Conservation (phyloP, 768 basidiomycete species). For the Hortiboletus flavorubellus region DNA sequence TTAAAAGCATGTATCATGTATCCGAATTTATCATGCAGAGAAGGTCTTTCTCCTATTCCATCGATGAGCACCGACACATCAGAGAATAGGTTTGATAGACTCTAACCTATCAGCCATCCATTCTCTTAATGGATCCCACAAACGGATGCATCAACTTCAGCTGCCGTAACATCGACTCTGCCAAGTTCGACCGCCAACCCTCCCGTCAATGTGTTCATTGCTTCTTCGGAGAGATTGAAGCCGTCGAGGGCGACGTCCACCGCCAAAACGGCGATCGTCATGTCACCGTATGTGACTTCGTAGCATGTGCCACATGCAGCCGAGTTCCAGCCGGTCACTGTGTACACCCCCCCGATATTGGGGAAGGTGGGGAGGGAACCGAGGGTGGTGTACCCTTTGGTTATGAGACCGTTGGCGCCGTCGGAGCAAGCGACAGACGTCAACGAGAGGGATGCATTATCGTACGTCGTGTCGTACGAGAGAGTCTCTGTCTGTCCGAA, state of each 20-base stretch:
- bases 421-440: constrained; percentile 30
- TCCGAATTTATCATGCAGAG: not conserved
- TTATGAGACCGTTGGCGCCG: constrained; percentile 31
- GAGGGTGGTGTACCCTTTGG: constrained; percentile 32
- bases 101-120: not conserved
- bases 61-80: not conserved
- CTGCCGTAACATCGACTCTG: constrained; percentile 42
- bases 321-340: constrained; percentile 30
- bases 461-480: constrained; percentile 34
- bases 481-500: constrained; percentile 18
- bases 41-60: not conserved
- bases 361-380: constrained; percentile 32
- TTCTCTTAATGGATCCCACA: constrained; percentile 38
- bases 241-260: constrained; percentile 21
- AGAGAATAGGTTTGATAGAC: not conserved
- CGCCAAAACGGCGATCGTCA: constrained; percentile 23
- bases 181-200: constrained; percentile 47
- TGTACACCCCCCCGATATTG: constrained; percentile 32
- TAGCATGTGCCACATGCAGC: constrained; percentile 34
- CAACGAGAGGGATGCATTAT: constrained; percentile 20
- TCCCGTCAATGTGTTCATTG: constrained; percentile 55
- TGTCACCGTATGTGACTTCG: constrained; percentile 24
- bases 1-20: not conserved
- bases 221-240: constrained; percentile 42
- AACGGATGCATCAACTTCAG: constrained; percentile 40